Percentiles rank a stretch among this genome's conserved stretches.
These are phyloP conservation scores for Xerocomellus dryophilus DNA, from an alignment of 768 basidiomycete species.

Conservation along the genomic window DNA sequence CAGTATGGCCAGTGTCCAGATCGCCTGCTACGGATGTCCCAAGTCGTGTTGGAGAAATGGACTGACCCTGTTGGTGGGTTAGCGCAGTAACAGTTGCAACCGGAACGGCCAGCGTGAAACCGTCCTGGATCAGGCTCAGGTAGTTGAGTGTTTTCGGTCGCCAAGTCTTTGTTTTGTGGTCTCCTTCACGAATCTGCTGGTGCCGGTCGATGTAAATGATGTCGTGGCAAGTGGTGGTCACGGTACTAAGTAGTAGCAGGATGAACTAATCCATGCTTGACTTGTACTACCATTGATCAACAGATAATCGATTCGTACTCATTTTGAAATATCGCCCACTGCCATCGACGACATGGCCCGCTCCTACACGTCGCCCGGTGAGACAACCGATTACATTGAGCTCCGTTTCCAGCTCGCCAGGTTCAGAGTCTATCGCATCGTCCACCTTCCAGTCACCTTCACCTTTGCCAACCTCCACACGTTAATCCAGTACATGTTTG, in stretches of 20 bases:
- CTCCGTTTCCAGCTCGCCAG: slow-evolving; percentile 31
- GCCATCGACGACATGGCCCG: slow-evolving; percentile 1
- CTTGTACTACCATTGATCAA: not conserved
- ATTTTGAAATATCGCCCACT: no score
- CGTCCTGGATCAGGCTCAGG: slow-evolving; percentile 75
- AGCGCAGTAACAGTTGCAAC: slow-evolving; percentile 91
- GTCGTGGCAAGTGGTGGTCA: no score
- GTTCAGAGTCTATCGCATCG: slow-evolving; percentile 27
- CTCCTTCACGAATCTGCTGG: no score
- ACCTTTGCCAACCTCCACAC: slow-evolving; percentile 32
- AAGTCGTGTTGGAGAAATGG: slow-evolving; percentile 46
- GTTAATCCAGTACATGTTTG: slow-evolving; percentile 32
- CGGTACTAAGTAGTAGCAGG: no score
- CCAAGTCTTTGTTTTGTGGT: slow-evolving; percentile 66
- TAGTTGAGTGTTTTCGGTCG: slow-evolving; percentile 57
- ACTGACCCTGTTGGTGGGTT: slow-evolving; percentile 65
- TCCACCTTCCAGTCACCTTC: slow-evolving; percentile 25
- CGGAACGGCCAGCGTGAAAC: slow-evolving; percentile 90
- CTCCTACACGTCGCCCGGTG: slow-evolving; percentile 10
- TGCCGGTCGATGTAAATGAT: no score
- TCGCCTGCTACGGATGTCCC: slow-evolving; percentile 40
- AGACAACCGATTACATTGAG: slow-evolving; percentile 22
- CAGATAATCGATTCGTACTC: not conserved
- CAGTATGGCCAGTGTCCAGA: slow-evolving; percentile 58
- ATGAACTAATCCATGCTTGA: not conserved